These are phyloP conservation scores for Penicillium carneum DNA, from an alignment of 2,329 filamentous ascomycete genomes.

Conservation along the genomic window DNA sequence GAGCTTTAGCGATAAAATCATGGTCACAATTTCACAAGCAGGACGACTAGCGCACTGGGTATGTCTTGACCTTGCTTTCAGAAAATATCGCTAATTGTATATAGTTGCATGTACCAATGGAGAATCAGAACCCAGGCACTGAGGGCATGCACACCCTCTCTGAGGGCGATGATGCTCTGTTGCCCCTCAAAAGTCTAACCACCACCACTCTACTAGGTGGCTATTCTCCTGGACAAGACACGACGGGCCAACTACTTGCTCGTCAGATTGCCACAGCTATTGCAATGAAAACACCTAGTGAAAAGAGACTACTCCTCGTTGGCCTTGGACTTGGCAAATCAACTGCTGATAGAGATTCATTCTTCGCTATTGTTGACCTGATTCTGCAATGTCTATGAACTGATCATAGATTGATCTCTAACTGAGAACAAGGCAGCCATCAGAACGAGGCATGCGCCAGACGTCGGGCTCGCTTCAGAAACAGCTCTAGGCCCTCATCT, in stretches of 20 bases:
- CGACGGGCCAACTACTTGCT: constrained; percentile 84
- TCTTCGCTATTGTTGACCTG: constrained; percentile 54
- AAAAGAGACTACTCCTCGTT: constrained; percentile 66
- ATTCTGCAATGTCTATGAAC: constrained; percentile 51
- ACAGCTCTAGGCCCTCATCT: background rate
- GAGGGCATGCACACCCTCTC: constrained; percentile 50
- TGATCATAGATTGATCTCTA: background rate
- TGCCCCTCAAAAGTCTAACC: constrained; percentile 82
- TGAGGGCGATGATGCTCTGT: constrained; percentile 61
- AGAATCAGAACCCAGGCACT: constrained; percentile 46
- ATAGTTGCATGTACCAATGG: constrained; percentile 45
- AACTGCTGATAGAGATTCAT: constrained; percentile 51
- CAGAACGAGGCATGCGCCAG: background rate
- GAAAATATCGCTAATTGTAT: constrained; percentile 20
- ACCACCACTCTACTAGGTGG: constrained; percentile 87
- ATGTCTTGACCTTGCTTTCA: constrained; percentile 39
- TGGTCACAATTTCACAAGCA: constrained; percentile 86
- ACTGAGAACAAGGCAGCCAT: background rate
- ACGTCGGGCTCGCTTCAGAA: background rate
- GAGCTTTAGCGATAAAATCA: constrained; percentile 85
- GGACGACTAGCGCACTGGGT: constrained; percentile 93
- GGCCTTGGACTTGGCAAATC: constrained; percentile 63
- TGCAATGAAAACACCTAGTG: constrained; percentile 70
- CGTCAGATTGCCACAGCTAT: constrained; percentile 87
- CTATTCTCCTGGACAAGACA: constrained; percentile 78